Evolutionary conservation across 768 basidiomycete species (phyloP).

Genomic region (Neoboletus subvelutipes): DNA sequence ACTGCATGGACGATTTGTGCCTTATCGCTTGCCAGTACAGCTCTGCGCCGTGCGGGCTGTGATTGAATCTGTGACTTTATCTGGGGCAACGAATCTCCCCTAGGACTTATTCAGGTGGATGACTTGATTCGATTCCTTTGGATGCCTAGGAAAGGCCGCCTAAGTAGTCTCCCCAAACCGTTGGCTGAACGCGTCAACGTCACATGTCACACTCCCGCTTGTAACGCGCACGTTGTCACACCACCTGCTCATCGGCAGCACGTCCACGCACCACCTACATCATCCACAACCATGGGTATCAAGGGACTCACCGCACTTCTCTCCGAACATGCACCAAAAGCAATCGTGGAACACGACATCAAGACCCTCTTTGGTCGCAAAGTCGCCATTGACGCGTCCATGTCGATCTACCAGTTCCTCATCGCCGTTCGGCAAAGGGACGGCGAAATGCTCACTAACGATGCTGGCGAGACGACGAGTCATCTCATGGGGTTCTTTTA

Average conservation of each 20-base stretch:
- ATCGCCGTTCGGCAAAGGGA: conserved; percentile 97
- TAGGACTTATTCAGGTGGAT: too few species aligned
- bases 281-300: conserved; percentile 68
- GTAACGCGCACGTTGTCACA: conserved; percentile 22
- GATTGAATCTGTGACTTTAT: too few species aligned
- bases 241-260: neutral
- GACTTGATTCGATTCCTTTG: too few species aligned
- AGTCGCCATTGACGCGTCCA: conserved; percentile 97
- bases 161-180: too few species aligned
- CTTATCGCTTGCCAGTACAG: too few species aligned
- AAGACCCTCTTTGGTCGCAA: conserved; percentile 98
- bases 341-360: conserved; percentile 89
- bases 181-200: conserved; percentile 11
- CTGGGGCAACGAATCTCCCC: too few species aligned
- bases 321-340: conserved; percentile 83
- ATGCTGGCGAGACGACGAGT: conserved; percentile 97
- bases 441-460: conserved; percentile 95
- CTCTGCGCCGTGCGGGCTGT: too few species aligned
- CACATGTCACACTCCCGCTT: conserved; percentile 8
- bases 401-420: conserved; percentile 96
- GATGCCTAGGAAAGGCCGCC: too few species aligned
- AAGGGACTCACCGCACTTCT: conserved; percentile 92
- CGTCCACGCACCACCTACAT: neutral
- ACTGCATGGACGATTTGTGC: too few species aligned
- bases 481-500: conserved; percentile 99